A percentile compares a stretch with the other conserved stretches of the same genome.
Evolutionary conservation across 2,329 filamentous ascomycete species (phyloP).

Genomic region (Fusarium sp.): DNA sequence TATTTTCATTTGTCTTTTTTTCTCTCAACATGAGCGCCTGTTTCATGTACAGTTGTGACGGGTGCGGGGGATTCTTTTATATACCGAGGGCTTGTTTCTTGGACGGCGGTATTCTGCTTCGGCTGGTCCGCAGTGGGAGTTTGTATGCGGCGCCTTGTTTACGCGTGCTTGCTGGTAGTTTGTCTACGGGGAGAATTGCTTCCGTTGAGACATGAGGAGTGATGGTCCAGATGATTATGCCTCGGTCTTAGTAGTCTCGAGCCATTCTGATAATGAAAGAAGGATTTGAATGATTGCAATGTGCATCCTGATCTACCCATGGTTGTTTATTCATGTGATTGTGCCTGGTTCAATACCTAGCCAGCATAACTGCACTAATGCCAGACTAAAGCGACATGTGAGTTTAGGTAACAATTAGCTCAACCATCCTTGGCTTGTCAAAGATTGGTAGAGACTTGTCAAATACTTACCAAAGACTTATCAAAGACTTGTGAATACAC

Average conservation of each 20-base stretch:
- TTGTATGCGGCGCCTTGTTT: slow-evolving; percentile 42
- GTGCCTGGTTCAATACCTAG: not conserved
- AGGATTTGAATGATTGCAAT: slow-evolving; percentile 33
- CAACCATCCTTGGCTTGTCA: no score
- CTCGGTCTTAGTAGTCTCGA: slow-evolving; percentile 32
- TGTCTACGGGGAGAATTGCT: slow-evolving; percentile 27
- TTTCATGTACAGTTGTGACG: slow-evolving; percentile 39
- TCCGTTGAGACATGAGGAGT: slow-evolving; percentile 39
- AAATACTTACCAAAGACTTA: no score
- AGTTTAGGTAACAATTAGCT: no score
- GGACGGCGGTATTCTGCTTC: slow-evolving; percentile 50
- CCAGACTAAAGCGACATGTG: no score
- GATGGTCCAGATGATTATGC: slow-evolving; percentile 35
- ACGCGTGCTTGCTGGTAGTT: slow-evolving; percentile 42
- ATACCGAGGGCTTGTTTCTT: slow-evolving; percentile 45
- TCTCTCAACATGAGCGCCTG: slow-evolving; percentile 39
- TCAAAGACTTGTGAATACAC: no score
- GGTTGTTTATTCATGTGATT: slow-evolving; percentile 2
- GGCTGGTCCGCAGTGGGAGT: slow-evolving; percentile 53
- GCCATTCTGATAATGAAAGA: slow-evolving; percentile 41
- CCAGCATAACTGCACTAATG: no score
- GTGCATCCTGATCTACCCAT: not conserved
- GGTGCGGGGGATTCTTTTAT: slow-evolving; percentile 47
- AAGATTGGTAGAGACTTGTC: no score
- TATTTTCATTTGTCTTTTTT: slow-evolving; percentile 42